Base-by-base conservation (phyloP, 2,329 filamentous ascomycete species). In the Akanthomyces uredinophilus region DNA sequence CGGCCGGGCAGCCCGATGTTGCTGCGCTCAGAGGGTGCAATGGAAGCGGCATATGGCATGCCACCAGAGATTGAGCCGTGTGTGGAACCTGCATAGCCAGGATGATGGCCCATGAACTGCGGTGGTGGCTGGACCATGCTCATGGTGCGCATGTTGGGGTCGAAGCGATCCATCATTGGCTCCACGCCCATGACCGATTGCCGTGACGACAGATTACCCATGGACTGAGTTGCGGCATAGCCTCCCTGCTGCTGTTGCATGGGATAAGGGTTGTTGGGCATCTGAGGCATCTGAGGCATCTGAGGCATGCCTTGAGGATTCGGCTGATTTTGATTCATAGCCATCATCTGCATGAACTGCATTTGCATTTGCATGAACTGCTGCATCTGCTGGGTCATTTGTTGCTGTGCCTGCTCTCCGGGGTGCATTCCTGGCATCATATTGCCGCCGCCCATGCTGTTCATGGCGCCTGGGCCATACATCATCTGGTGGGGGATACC, bases 361-460 rank as follows among this genome's bases (percentile, higher is more conserved):
- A 96, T 93, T 73, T 96, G 92, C 88, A 95, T 92, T 71, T 92
- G 89, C 89, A 94, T 92, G 76, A 94, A 92, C 69, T 91, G 88
- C 61, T 85, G 83, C 90, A 94, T 93, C 70, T 93, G 89, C 70
- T 92, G 88, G 7, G 85, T 88, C 82, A 95, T 89, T 67, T 93
- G 87, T 47, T 93, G 82, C 68, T 94, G 90, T 32, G 87, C 87
- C 71, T 90, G 88, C 65, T 92, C 88, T 24, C 83, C 84, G 2
- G 86, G 78, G 18, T 83, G 83, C 50, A 87, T 71, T 72, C 81
- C 80, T 2, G 51, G 61, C 46, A 51, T 52, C 51, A 60, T 55
- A 4, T 60, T 32, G 3, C 41, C 27, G 52, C 69, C 67, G 24
- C 67, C 67, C 71, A 75, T 68, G n/a, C 69, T 70, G 52, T 64